Evolutionary conservation across 192 early-diverging fungal species (phyloP), one percentile per base, ranked within the genome.

Genomic region (Podila minutissima): DNA sequence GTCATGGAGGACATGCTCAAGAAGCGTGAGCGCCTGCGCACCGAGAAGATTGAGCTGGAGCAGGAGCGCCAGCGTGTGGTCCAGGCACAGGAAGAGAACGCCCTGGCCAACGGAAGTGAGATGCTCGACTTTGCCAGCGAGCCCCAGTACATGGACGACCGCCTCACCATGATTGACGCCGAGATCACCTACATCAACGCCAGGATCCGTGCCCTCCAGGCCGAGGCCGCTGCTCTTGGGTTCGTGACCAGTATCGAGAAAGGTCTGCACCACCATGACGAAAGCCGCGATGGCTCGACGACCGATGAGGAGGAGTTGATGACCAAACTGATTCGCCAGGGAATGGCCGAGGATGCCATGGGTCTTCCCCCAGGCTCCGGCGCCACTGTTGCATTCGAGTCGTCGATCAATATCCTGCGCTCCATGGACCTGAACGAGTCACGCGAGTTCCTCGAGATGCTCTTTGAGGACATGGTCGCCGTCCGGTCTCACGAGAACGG

Each of bases 101-200:
- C 78, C 5, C 64, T 82, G 10, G 64, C 81, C 26, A 68, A 69
- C 32, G 77, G 77, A 6, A 46, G 71, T 19, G 22, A 71, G 29
- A n/a, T 73, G 66, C 70, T 81, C 20, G 77, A 81, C 70, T 81
- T 81, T 72, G 66, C 71, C 6, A 67, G 69, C 28, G 77, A 81
- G 35, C 77, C 77, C 17, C 85, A 87, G 66, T 83, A 86, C 35
- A 84, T 90, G 74, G 89, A 91, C 66, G 90, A 89, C 33, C 83
- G 85, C 8, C 70, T 91, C 55, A 84, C 86, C 22, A 73, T 87
- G 62, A 87, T 91, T n/a, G 82, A 82, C 49, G 87, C 87, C 12
- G 89, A 91, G 58, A 83, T 91, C n/a, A 57, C 83, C n/a, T 88
- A 86, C 59, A 66, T 91, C 22, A 85, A 86, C 58, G 83, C 86